Conservation (phyloP, 495 filamentous ascomycete species). For the Tuber magnatum region DNA sequence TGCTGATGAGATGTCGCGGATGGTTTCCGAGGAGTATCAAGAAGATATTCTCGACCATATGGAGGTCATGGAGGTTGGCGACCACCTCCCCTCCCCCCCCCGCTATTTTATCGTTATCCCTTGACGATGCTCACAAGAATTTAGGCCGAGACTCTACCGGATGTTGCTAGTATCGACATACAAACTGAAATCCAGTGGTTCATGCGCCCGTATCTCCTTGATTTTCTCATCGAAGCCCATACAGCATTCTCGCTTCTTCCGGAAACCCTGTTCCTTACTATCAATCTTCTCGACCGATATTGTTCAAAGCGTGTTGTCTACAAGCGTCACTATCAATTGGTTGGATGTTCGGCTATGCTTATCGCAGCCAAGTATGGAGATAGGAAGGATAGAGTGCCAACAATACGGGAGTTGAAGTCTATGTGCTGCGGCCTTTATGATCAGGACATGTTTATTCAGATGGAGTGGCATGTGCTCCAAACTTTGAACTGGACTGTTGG, state of each 20-base stretch:
- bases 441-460: constrained; percentile 99
- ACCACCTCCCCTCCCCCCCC: background rate
- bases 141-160: constrained; percentile 81
- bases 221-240: constrained; percentile 97
- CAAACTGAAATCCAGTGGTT: constrained; percentile 99
- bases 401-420: constrained; percentile 89
- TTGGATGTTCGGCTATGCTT: constrained; percentile 90
- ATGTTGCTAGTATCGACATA: constrained; percentile 96
- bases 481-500: constrained; percentile 96
- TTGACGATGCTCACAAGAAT: constrained; percentile 35
- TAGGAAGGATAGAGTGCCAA: constrained; percentile 92
- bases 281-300: constrained; percentile 95
- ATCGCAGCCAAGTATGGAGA: constrained; percentile 99
- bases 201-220: constrained; percentile 96
- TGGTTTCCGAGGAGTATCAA: constrained; percentile 78
- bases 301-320: constrained; percentile 98
- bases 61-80: constrained; percentile 72
- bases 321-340: constrained; percentile 96
- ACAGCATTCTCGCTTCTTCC: constrained; percentile 87
- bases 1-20: constrained; percentile 74
- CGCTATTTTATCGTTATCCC: constrained; percentile 6
- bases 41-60: constrained; percentile 90
- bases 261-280: constrained; percentile 87
- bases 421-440: constrained; percentile 99
- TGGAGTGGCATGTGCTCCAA: constrained; percentile 99